These are phyloP conservation scores for Thozetella sp. DNA, from an alignment of 495 filamentous ascomycete genomes.

Conservation along the genomic window DNA sequence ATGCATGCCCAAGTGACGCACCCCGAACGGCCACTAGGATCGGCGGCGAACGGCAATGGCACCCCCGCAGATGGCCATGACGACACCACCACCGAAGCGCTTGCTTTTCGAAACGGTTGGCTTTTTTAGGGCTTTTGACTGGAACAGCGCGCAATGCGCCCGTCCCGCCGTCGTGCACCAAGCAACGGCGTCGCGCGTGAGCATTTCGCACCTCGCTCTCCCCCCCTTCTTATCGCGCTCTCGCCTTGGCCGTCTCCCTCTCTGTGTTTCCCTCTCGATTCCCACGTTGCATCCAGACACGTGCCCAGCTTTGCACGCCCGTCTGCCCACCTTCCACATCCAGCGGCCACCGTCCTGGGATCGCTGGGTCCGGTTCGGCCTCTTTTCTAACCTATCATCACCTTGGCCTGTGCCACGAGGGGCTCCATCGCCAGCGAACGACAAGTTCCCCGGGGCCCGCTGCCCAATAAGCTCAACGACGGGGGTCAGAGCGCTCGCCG, in stretches of 20 bases:
- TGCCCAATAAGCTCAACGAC: not conserved
- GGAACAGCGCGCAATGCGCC: too few species aligned
- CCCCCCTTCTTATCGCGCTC: not conserved
- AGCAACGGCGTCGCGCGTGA: too few species aligned
- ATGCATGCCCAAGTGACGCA: not conserved
- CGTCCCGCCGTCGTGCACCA: too few species aligned
- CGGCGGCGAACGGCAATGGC: not conserved
- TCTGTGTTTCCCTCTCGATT: not conserved
- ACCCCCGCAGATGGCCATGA: not conserved
- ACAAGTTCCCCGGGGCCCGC: not conserved
- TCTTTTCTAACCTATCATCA: not conserved
- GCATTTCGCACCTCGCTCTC: too few species aligned
- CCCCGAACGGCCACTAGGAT: not conserved
- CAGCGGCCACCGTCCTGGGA: not conserved
- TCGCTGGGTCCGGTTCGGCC: too few species aligned
- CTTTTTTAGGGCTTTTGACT: too few species aligned
- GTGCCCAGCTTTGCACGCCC: not conserved
- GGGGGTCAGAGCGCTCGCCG: not conserved
- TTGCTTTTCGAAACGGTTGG: too few species aligned
- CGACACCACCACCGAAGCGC: too few species aligned
- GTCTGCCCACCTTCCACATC: not conserved
- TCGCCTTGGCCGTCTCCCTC: not conserved
- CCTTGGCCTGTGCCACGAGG: not conserved
- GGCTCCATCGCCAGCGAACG: not conserved
- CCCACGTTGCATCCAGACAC: not conserved